Evolutionary conservation across 306 rosid species (phyloP).

Genomic region (Prunus kanzakura): DNA sequence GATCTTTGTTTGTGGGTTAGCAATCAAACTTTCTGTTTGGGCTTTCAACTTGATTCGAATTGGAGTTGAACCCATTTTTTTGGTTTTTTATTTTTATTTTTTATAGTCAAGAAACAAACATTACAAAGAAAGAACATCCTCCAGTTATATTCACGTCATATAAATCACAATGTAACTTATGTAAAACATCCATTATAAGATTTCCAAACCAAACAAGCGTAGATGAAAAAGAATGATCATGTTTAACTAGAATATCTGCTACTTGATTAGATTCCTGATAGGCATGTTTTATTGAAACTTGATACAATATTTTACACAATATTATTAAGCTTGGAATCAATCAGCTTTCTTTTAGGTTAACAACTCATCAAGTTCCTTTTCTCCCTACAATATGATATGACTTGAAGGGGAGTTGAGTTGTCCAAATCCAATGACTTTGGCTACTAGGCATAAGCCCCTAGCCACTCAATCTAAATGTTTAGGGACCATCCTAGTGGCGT

Average conservation of each 20-base stretch:
- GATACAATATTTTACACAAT: too few relatives aligned
- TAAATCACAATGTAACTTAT: too few relatives aligned
- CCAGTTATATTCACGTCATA: too few relatives aligned
- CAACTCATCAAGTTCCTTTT: constrained; percentile 18
- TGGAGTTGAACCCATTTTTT: background rate
- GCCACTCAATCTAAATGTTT: constrained; percentile 16
- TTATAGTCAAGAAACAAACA: too few relatives aligned
- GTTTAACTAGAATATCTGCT: too few relatives aligned
- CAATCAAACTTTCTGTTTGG: background rate
- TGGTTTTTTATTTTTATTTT: too few relatives aligned
- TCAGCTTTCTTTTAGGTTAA: constrained; percentile 18
- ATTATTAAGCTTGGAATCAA: background rate
- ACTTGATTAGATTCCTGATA: too few relatives aligned
- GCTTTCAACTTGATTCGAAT: background rate
- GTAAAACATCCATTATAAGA: too few relatives aligned
- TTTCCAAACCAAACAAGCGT: too few relatives aligned
- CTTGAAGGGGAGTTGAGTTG: constrained; percentile 24
- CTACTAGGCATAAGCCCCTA: constrained; percentile 5
- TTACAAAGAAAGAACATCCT: too few relatives aligned
- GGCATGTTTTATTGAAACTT: too few relatives aligned
- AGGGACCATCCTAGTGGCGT: constrained; percentile 24
- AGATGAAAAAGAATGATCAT: too few relatives aligned
- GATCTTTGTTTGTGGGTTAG: background rate
- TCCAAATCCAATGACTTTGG: constrained; percentile 22
- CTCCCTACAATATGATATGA: background rate